phyloP scores from a whole-genome alignment of 768 basidiomycete genomes.

The Baorangia bicolor region DNA sequence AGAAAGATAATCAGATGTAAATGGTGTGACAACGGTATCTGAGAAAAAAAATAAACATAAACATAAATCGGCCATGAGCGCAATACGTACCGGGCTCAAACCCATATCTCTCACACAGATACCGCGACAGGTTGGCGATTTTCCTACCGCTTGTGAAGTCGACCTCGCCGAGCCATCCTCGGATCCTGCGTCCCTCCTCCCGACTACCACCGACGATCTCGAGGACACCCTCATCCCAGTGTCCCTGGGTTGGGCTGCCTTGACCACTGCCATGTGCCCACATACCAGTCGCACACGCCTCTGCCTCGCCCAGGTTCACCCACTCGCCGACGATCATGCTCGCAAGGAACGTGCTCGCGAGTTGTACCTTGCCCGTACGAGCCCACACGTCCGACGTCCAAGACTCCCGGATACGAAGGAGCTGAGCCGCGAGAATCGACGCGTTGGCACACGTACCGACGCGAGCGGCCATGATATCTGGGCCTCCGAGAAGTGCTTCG shows the following conservation, averaged over 20 bases:
- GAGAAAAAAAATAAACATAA: neutral
- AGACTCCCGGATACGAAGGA: slow-evolving; percentile 74
- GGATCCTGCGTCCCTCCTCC: slow-evolving; percentile 70
- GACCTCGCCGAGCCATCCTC: slow-evolving; percentile 83
- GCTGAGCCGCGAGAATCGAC: slow-evolving; percentile 71
- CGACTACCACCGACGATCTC: slow-evolving; percentile 76
- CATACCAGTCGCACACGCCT: slow-evolving; percentile 76
- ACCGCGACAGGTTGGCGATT: slow-evolving; percentile 65
- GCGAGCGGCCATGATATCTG: slow-evolving; percentile 72
- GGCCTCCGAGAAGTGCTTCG: slow-evolving; percentile 73
- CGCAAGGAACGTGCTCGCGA: slow-evolving; percentile 73
- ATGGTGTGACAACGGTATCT: slow-evolving; percentile 75
- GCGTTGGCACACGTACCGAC: slow-evolving; percentile 73
- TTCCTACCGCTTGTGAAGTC: slow-evolving; percentile 64
- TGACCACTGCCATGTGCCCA: slow-evolving; percentile 53
- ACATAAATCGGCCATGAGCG: neutral
- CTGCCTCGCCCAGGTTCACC: slow-evolving; percentile 70
- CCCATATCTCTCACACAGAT: slow-evolving; percentile 77
- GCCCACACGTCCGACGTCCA: slow-evolving; percentile 79
- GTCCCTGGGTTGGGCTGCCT: slow-evolving; percentile 39
- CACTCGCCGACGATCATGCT: slow-evolving; percentile 72
- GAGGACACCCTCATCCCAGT: slow-evolving; percentile 79
- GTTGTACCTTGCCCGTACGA: slow-evolving; percentile 71
- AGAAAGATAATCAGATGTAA: slow-evolving; percentile 76
- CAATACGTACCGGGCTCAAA: slow-evolving; percentile 65